Evolutionary conservation across 2,329 filamentous ascomycete genomes (phyloP), one percentile per base, ranked within the genome.

Genomic region (Colletotrichum tanaceti): DNA sequence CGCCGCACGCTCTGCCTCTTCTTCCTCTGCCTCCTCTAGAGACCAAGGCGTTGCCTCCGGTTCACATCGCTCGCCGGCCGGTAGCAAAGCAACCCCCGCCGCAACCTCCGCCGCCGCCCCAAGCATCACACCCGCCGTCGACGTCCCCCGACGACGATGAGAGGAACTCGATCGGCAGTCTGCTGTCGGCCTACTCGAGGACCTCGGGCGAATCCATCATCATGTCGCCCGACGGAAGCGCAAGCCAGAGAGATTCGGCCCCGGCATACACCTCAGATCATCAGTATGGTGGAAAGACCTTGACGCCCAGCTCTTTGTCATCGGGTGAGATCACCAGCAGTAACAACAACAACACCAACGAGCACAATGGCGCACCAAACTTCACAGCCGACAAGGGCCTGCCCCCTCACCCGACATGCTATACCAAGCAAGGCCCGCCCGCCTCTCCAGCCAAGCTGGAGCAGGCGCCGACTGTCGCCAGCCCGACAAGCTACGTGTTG

Each of bases 161-260:
- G 22, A 20, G 63, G 1, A 81, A 81, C 28, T 88, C 86, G 11
- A 77, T 88, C 59, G 86, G 82, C 16, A 88, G 86, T 74, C 77
- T 89, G 13, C 73, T 89, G 43, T 87, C 85, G 13, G 85, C 86
- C 22, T 89, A 89, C 73, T 84, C 84, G 58, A 78, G 79, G 70
- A 82, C 80, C 53, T 82, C 82, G 7, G 81, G 80, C 50, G 83
- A 83, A 58, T 83, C 80, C 4, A 76, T 80, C 46, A 77, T 80
- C 39, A 77, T 76, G 65, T 81, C 81, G 4, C 83, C 82, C 20
- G 79, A 81, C 63, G 81, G 77, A 52, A 80, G 79, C 52, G 72
- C 47, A 69, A 72, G 43, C 61, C 71, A 60, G 64, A 61, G 53
- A 64, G 73, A 60, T 73, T 77, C 58, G 74, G 76, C 43, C 75